These are phyloP conservation scores for Cladobotryum protrusum DNA, from an alignment of 2,329 filamentous ascomycete species.

Conservation along the genomic window DNA sequence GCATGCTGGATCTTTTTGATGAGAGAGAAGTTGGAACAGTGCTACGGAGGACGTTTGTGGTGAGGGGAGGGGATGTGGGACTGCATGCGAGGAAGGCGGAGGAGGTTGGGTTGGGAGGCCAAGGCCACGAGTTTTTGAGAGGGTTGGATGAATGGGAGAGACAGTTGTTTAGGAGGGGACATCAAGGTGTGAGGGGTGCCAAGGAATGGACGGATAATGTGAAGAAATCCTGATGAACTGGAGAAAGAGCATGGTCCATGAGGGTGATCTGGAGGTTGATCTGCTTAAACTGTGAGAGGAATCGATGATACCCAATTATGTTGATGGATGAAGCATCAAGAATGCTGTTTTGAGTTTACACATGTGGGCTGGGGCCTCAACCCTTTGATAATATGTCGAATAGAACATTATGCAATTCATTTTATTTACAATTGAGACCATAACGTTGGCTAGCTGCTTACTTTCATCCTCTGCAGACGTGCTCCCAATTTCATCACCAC, in stretches of 20 bases:
- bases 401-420: no score
- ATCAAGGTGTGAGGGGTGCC: conserved; percentile 64
- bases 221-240: conserved; percentile 25
- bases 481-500: conserved; percentile 1
- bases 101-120: conserved; percentile 47
- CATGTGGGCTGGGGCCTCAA: no score
- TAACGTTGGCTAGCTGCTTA: no score
- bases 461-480: no score
- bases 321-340: no score
- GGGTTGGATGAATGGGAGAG: conserved; percentile 89
- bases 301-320: no score
- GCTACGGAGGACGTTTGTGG: conserved; percentile 71
- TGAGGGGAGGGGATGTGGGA: conserved; percentile 73
- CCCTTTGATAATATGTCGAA: no score
- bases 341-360: no score
- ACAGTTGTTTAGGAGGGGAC: conserved; percentile 64
- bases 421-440: no score
- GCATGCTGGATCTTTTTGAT: conserved; percentile 86
- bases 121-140: conserved; percentile 72
- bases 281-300: no score
- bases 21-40: conserved; percentile 71
- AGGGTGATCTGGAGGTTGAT: no score
- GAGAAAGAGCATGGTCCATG: no score
- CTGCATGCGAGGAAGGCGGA: conserved; percentile 84
- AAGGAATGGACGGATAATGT: conserved; percentile 64